phyloP scores from a whole-genome alignment of 1,139 yeast species.

The Debaryomyces udenii region DNA sequence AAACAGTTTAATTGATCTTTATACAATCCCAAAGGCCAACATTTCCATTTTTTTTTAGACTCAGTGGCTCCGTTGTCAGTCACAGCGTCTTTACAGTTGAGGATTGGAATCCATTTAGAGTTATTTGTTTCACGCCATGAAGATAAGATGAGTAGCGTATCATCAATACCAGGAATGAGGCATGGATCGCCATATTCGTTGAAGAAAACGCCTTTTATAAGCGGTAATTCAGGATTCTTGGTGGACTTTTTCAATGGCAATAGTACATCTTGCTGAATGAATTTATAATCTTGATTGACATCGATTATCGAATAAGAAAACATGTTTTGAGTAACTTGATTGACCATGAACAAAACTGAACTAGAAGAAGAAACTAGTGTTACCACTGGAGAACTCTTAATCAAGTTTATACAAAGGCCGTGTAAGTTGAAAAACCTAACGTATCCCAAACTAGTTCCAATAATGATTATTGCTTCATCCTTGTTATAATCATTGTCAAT shows the following conservation, averaged over 20 bases:
- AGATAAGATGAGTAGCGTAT: conserved; percentile 66
- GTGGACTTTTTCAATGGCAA: conserved; percentile 36
- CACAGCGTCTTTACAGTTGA: conserved; percentile 64
- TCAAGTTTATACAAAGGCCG: conserved; percentile 45
- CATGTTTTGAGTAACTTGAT: conserved; percentile 31
- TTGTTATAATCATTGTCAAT: conserved; percentile 15
- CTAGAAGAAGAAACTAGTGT: conserved; percentile 39
- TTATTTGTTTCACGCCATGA: conserved; percentile 80
- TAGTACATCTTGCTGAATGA: conserved; percentile 42
- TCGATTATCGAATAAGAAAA: conserved; percentile 43
- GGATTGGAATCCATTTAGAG: conserved; percentile 86
- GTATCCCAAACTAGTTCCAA: conserved; percentile 48
- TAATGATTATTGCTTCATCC: conserved; percentile 37
- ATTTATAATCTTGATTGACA: conserved; percentile 39
- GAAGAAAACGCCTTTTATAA: conserved; percentile 73
- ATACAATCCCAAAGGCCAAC: conserved; percentile 88
- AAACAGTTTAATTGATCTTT: conserved; percentile 73
- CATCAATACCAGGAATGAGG: conserved; percentile 70
- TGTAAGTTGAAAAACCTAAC: conserved; percentile 42
- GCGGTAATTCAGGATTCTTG: conserved; percentile 27
- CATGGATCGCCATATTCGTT: conserved; percentile 89
- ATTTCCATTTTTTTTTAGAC: conserved; percentile 54
- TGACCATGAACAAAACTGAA: conserved; percentile 36
- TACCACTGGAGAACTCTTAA: conserved; percentile 44
- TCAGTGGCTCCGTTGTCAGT: conserved; percentile 53